These are phyloP conservation scores for Globisporangium yorkense DNA, from an alignment of 352 stramenopile species.

Conservation along the genomic window DNA sequence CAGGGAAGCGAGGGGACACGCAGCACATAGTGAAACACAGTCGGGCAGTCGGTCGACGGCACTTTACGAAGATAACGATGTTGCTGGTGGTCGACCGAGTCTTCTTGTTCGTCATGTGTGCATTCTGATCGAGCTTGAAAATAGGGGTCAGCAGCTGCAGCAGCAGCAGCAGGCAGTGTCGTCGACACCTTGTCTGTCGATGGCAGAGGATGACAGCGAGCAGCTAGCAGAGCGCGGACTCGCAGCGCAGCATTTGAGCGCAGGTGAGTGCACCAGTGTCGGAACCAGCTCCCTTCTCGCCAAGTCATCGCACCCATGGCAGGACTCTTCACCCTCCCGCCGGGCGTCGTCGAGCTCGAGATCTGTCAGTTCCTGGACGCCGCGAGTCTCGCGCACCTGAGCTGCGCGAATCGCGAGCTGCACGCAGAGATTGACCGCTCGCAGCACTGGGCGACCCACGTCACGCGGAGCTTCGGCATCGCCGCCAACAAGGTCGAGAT, in stretches of 20 bases:
- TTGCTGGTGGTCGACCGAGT: too few species aligned
- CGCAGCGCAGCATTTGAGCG: too few species aligned
- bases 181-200: too few species aligned
- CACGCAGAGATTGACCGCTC: slow-evolving; percentile 24
- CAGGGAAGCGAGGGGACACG: not conserved
- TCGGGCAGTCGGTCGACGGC: not conserved
- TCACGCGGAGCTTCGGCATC: slow-evolving; percentile 32
- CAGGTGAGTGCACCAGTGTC: too few species aligned
- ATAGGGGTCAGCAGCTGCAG: too few species aligned
- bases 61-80: not conserved
- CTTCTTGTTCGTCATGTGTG: too few species aligned
- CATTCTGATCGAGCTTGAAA: too few species aligned
- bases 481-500: slow-evolving; percentile 22
- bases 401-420: slow-evolving; percentile 26
- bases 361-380: slow-evolving; percentile 47
- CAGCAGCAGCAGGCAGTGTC: too few species aligned
- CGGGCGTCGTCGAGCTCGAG: slow-evolving; percentile 30
- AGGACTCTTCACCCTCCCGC: slow-evolving; percentile 23
- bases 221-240: too few species aligned
- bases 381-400: slow-evolving; percentile 25
- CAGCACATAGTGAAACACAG: not conserved
- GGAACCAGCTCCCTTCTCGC: not conserved
- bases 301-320: slow-evolving; percentile 2
- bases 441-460: slow-evolving; percentile 34
- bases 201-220: too few species aligned